Conservation (phyloP, 768 basidiomycete genomes). For the Kwoniella europaea region DNA sequence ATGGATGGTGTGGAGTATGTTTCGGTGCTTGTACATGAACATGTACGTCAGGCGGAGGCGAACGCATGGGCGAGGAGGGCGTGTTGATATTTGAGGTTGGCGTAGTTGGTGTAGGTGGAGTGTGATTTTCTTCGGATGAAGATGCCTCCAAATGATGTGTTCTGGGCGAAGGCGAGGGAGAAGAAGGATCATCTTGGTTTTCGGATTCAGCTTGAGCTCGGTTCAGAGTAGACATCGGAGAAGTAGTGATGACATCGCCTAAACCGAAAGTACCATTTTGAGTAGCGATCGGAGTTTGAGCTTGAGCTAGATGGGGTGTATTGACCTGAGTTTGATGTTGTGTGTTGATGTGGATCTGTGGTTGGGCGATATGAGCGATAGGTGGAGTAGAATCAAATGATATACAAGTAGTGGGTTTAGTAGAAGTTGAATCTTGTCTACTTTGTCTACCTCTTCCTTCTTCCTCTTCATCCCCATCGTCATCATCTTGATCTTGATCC, state of each 20-base stretch:
- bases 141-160: neutral
- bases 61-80: constrained; percentile 56
- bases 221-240: neutral
- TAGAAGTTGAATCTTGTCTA: constrained; percentile 62
- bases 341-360: neutral
- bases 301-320: neutral
- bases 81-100: constrained; percentile 3
- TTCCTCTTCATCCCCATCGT: constrained; percentile 66
- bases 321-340: neutral
- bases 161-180: neutral
- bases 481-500: constrained; percentile 7
- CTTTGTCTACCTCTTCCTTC: constrained; percentile 27
- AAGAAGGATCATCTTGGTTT: neutral
- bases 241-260: constrained; percentile 7
- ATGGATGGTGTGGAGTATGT: constrained; percentile 89
- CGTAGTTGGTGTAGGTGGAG: constrained; percentile 9
- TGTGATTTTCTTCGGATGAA: constrained; percentile 5
- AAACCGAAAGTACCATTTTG: constrained; percentile 7
- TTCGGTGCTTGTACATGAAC: constrained; percentile 71
- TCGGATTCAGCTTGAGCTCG: neutral
- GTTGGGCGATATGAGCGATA: constrained; percentile 91
- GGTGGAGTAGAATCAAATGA: constrained; percentile 79
- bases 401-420: constrained; percentile 93
- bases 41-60: constrained; percentile 53
- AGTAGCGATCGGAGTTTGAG: neutral